Evolutionary conservation across 73 alveolate genomes (phyloP), one percentile per base, ranked within the genome.

Genomic region (Paramecium sexaurelia): DNA sequence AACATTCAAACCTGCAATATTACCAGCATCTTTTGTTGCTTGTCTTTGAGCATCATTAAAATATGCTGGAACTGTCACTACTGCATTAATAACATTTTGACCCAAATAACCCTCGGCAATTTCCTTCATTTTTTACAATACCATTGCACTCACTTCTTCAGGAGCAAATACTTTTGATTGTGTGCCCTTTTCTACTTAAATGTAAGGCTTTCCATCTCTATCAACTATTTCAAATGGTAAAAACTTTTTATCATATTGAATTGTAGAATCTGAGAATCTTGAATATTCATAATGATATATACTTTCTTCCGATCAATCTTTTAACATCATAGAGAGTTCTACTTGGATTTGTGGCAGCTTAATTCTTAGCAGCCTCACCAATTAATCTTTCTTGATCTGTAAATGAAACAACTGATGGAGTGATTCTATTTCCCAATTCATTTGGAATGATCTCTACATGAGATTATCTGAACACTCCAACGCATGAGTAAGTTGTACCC

Each of bases 11-110:
- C 98, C 98, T 57, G 98, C 95, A 75, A 95, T 84, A 82, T 78
- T 78, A 26, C 97, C 98, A 35, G 98, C 99, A 94, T 98, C 99
- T 93, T 98, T 98, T 51, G 99, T 98, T 51, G 99, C 97, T 92
- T 96, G 97, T 93, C 98, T 55, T 95, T 94, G 67, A 95, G 99
- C 94, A 91, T 97, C 98, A 57, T 97, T 97, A 98, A 97, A 97
- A 87, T 96, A 97, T 39, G 99, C 99, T 7, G 99, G 96, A 39
- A 96, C 96, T 57, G 98, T 92, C 40, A 96, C 93, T 43, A 96
- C 98, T 39, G 96, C 98, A 61, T 95, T 61, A 91, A 92, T 94
- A 84, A 96, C 99, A 75, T 93, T 98, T 75, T 95, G 85, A 40
- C 99, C 99, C 35, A 98, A 95, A 91, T 95, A 98, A 75, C 95